Percentiles rank a stretch among this genome's conserved stretches.
phyloP scores from a whole-genome alignment of 305 asterid genomes.

The Fraxinus velutina region DNA sequence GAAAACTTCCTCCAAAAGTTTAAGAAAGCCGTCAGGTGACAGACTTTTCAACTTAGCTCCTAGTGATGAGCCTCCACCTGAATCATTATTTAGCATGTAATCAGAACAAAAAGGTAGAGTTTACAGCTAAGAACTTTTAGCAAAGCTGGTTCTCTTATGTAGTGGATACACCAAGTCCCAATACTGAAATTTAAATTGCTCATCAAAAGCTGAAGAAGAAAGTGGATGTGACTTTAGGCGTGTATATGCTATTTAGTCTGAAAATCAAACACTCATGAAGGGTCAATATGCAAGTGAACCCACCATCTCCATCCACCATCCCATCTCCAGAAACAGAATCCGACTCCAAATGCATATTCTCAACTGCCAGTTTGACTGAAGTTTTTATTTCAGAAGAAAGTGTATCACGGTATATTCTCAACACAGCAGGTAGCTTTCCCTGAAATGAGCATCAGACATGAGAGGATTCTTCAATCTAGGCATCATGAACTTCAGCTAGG shows the following conservation, averaged over 20 bases:
- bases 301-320: slow-evolving; percentile 75
- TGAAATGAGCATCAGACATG: slow-evolving; percentile 35
- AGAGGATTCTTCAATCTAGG: slow-evolving; percentile 19
- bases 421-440: slow-evolving; percentile 94
- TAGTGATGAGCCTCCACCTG: slow-evolving; percentile 88
- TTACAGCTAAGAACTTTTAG: neutral
- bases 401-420: slow-evolving; percentile 89
- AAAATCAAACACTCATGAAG: slow-evolving; percentile 23
- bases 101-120: slow-evolving; percentile 14
- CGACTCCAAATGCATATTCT: slow-evolving; percentile 76
- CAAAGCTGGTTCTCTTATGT: slow-evolving; percentile 6
- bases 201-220: slow-evolving; percentile 2
- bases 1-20: slow-evolving; percentile 81
- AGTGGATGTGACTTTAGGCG: neutral
- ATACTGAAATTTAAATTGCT: slow-evolving; percentile 8
- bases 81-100: slow-evolving; percentile 28
- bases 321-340: slow-evolving; percentile 79
- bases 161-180: slow-evolving; percentile 12
- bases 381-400: slow-evolving; percentile 86
- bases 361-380: slow-evolving; percentile 75
- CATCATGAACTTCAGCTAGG: slow-evolving; percentile 4
- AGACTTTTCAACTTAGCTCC: slow-evolving; percentile 86
- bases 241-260: neutral
- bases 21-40: slow-evolving; percentile 83
- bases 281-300: slow-evolving; percentile 31